A percentile compares a stretch with the other conserved stretches of the same genome.
Evolutionary conservation across 2,329 filamentous ascomycete genomes (phyloP).

Genomic region (Monosporascus sp.): DNA sequence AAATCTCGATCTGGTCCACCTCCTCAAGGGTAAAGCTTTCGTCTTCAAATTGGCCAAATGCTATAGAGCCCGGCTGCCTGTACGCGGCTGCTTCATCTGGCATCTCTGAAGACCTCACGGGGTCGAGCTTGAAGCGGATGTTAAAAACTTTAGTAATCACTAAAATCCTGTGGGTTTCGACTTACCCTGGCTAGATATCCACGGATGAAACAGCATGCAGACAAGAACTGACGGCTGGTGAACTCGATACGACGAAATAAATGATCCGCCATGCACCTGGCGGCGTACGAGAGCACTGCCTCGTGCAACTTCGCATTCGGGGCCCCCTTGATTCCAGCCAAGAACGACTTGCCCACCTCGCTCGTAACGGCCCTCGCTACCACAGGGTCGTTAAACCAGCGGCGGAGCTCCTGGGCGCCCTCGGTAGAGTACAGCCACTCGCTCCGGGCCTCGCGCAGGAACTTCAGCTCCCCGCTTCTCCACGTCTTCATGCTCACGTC

Average conservation of each 20-base stretch:
- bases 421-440: slow-evolving; percentile 24
- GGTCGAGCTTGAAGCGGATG: slow-evolving; percentile 13
- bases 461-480: slow-evolving; percentile 16
- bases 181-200: slow-evolving; percentile 24
- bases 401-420: slow-evolving; percentile 17
- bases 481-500: slow-evolving; percentile 22
- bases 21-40: slow-evolving; percentile 13
- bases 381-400: slow-evolving; percentile 22
- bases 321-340: slow-evolving; percentile 13
- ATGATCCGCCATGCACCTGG: slow-evolving; percentile 20
- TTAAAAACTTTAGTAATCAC: slow-evolving; percentile 6
- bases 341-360: slow-evolving; percentile 10
- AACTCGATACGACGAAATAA: slow-evolving; percentile 23
- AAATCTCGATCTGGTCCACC: slow-evolving; percentile 19
- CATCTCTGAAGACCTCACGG: slow-evolving; percentile 16
- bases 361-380: slow-evolving; percentile 17
- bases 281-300: slow-evolving; percentile 16
- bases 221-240: slow-evolving; percentile 21
- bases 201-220: slow-evolving; percentile 20
- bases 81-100: slow-evolving; percentile 13
- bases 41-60: slow-evolving; percentile 13
- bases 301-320: slow-evolving; percentile 16
- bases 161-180: not conserved
- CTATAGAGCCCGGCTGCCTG: slow-evolving; percentile 2
- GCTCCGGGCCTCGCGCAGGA: slow-evolving; percentile 13